phyloP scores from a whole-genome alignment of 192 early-diverging fungal species.

The Backusella luteola region DNA sequence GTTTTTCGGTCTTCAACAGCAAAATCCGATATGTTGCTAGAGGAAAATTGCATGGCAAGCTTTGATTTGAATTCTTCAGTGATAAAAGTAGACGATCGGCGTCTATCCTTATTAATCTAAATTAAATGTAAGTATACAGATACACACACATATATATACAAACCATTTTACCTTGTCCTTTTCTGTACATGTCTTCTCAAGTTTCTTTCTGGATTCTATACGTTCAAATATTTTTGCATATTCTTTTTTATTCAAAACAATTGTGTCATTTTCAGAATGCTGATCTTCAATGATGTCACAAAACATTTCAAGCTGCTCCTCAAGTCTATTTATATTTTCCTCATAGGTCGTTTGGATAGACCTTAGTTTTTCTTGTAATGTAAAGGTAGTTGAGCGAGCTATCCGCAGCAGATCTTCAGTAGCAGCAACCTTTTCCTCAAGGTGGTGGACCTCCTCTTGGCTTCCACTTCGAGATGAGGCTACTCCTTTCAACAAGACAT shows the following conservation, averaged over 20 bases:
- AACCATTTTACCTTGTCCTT: neutral
- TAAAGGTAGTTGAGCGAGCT: constrained; percentile 70
- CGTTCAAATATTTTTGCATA: constrained; percentile 27
- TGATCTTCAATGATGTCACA: constrained; percentile 21
- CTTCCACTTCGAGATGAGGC: neutral
- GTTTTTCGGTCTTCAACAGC: constrained; percentile 5
- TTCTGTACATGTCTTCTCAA: constrained; percentile 11
- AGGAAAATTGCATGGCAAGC: constrained; percentile 30
- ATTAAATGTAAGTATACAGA: neutral
- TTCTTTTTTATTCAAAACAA: neutral
- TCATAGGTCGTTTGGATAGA: constrained; percentile 65
- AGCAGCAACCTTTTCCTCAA: constrained; percentile 46
- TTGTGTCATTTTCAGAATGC: constrained; percentile 39
- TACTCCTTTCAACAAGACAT: constrained; percentile 38
- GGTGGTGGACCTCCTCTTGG: constrained; percentile 43
- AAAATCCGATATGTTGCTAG: constrained; percentile 27
- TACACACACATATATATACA: neutral
- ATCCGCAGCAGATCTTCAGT: constrained; percentile 58
- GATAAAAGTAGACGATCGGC: constrained; percentile 5
- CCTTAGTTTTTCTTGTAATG: constrained; percentile 67
- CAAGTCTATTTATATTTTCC: constrained; percentile 48
- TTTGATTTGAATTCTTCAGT: constrained; percentile 32
- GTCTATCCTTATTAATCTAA: neutral
- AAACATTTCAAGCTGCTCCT: constrained; percentile 13
- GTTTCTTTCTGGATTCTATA: constrained; percentile 23